Percentiles rank a stretch among this genome's conserved stretches.
phyloP scores from a whole-genome alignment of 2,329 filamentous ascomycete species.

The Penicillium italicum region DNA sequence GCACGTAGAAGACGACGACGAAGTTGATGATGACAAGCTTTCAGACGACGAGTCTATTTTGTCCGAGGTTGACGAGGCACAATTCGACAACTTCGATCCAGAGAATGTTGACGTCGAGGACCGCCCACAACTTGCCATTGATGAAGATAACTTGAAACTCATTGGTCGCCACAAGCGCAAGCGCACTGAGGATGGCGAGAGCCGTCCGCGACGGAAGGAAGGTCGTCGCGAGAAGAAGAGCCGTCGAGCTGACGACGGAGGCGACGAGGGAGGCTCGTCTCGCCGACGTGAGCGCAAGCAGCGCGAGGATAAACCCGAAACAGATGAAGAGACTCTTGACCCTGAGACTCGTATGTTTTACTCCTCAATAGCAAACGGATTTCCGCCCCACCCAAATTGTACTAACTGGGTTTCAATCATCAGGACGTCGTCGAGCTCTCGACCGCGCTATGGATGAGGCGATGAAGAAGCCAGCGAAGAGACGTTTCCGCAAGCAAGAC shows the following conservation, averaged over 20 bases:
- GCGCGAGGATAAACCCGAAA: slow-evolving; percentile 53
- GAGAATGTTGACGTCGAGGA: slow-evolving; percentile 60
- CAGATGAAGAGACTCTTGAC: slow-evolving; percentile 71
- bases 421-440: slow-evolving; percentile 72
- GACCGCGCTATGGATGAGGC: slow-evolving; percentile 85
- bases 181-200: slow-evolving; percentile 60
- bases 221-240: slow-evolving; percentile 59
- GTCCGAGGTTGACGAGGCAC: slow-evolving; percentile 62
- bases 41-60: slow-evolving; percentile 61
- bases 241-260: slow-evolving; percentile 65
- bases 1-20: slow-evolving; percentile 20
- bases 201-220: slow-evolving; percentile 66
- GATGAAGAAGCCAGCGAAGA: slow-evolving; percentile 73
- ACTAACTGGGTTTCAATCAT: slow-evolving; percentile 6
- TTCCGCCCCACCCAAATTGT: no score
- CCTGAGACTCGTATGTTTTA: slow-evolving; percentile 70
- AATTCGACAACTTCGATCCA: slow-evolving; percentile 63
- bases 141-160: slow-evolving; percentile 59
- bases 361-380: background rate
- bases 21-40: slow-evolving; percentile 41
- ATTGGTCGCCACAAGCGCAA: slow-evolving; percentile 63
- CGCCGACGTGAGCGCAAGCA: slow-evolving; percentile 52
- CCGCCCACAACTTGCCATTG: slow-evolving; percentile 55
- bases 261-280: slow-evolving; percentile 45
- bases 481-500: slow-evolving; percentile 71